Base-by-base conservation (phyloP, 768 basidiomycete species). In the Tulasnella sp. region DNA sequence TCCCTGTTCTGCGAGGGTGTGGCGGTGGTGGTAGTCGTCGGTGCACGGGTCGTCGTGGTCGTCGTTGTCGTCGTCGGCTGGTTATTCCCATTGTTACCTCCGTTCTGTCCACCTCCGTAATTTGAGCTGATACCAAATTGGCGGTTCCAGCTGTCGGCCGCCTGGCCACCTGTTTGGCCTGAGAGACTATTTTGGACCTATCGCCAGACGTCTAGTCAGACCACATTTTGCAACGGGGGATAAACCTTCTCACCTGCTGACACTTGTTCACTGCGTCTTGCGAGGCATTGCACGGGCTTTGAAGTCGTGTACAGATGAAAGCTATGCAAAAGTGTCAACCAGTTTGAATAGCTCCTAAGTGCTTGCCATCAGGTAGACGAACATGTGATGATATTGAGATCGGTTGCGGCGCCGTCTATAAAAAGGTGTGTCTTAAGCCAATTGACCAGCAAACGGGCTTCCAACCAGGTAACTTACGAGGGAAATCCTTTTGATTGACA, bases 401-500 rank as follows among this genome's bases (percentile, higher is more conserved):
- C 74, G 9, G 32, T 39, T 10, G 77, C 39, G 23, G 77, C 37
- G 57, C 77, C 77, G 29, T 78, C 77, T 78, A 71, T 35, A 48
- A 48, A 44, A 35, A 23, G 3, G 23, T n/a, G 55, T 3, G 16
- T 20, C 23, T 1, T 75, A 23, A 48, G 35, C 18, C 20, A 11
- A 9, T 23, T 7, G 26, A 29, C 57, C n/a, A 6, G 6, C 44
- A 7, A n/a, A 51, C n/a, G 6, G 10, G 32, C 20, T 1, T 15
- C 44, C 39, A n/a, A 5, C 11, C 42, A 75, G 29, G n/a, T 6
- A 16, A 37, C 77, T 35, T 35, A 78, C 77, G 77, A 26, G 39
- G 40, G 72, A 78, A 78, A 42, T 78, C 77, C n/a, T 42, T 55
- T 44, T 51, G 71, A 40, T 78, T 78, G 29, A 75, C 72, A 16